These are phyloP conservation scores for Boletus bicolor DNA, from an alignment of 768 basidiomycete species.

Conservation along the genomic window DNA sequence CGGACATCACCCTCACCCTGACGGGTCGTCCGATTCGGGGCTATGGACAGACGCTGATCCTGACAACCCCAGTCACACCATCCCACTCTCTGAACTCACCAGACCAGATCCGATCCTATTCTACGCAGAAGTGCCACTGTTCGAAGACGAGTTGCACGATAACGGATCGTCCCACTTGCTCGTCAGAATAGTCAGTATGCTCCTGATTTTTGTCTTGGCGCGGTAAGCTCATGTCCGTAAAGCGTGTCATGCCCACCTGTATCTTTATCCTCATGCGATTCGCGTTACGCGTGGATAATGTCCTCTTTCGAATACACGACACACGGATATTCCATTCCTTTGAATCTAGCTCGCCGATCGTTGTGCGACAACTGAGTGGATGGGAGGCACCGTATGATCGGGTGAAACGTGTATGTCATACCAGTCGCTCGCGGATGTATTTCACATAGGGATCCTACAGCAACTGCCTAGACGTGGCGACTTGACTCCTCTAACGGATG, in stretches of 20 bases:
- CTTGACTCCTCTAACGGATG: slow-evolving; percentile 83
- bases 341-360: slow-evolving; percentile 48
- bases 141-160: slow-evolving; percentile 96
- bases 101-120: slow-evolving; percentile 96
- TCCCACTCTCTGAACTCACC: slow-evolving; percentile 82
- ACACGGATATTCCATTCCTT: slow-evolving; percentile 90
- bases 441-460: slow-evolving; percentile 34
- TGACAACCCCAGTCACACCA: slow-evolving; percentile 54
- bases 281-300: slow-evolving; percentile 91
- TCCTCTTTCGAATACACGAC: slow-evolving; percentile 87
- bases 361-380: slow-evolving; percentile 81
- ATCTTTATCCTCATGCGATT: slow-evolving; percentile 89
- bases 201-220: not conserved
- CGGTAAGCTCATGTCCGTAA: slow-evolving; percentile 1
- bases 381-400: slow-evolving; percentile 89
- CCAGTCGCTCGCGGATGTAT: not conserved
- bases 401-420: slow-evolving; percentile 63
- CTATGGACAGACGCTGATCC: slow-evolving; percentile 57
- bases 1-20: slow-evolving; percentile 45
- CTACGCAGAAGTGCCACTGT: slow-evolving; percentile 92
- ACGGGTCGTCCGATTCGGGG: slow-evolving; percentile 16
- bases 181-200: slow-evolving; percentile 75
- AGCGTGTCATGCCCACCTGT: slow-evolving; percentile 98
- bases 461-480: slow-evolving; percentile 73
- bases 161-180: slow-evolving; percentile 86